phyloP scores from a whole-genome alignment of 2,329 filamentous ascomycete species.

The Diaporthe humulicola region DNA sequence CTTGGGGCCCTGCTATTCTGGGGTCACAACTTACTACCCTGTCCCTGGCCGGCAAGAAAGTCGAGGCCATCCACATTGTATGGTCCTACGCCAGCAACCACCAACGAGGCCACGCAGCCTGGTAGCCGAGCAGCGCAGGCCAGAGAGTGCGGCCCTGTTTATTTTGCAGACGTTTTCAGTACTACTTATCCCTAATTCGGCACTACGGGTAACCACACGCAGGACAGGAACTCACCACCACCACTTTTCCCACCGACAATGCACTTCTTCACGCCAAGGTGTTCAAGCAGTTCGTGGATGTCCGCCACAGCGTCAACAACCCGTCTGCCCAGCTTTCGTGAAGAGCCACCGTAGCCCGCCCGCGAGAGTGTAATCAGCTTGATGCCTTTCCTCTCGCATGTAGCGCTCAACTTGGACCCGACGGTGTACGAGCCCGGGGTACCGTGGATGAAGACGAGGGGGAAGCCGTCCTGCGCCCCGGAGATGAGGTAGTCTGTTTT shows the following conservation, averaged over 20 bases:
- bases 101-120: constrained; percentile 33
- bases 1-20: neutral
- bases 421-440: constrained; percentile 35
- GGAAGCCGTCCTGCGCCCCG: constrained; percentile 32
- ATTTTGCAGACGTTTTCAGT: neutral
- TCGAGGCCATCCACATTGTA: constrained; percentile 31
- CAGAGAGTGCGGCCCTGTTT: constrained; percentile 35
- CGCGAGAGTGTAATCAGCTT: constrained; percentile 36
- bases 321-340: constrained; percentile 23
- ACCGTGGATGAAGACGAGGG: constrained; percentile 34
- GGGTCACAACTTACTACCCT: constrained; percentile 23
- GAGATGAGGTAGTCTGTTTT: constrained; percentile 35
- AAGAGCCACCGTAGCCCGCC: constrained; percentile 36
- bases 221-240: constrained; percentile 25
- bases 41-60: constrained; percentile 30
- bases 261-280: constrained; percentile 36
- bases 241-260: constrained; percentile 35
- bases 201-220: neutral
- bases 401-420: neutral
- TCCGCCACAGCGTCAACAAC: constrained; percentile 33
- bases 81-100: constrained; percentile 21
- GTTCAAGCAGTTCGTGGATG: constrained; percentile 34
- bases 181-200: neutral
- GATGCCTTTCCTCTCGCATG: constrained; percentile 30
- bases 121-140: constrained; percentile 35